phyloP scores from a whole-genome alignment of 495 filamentous ascomycete species.

The Tricharina praecox region DNA sequence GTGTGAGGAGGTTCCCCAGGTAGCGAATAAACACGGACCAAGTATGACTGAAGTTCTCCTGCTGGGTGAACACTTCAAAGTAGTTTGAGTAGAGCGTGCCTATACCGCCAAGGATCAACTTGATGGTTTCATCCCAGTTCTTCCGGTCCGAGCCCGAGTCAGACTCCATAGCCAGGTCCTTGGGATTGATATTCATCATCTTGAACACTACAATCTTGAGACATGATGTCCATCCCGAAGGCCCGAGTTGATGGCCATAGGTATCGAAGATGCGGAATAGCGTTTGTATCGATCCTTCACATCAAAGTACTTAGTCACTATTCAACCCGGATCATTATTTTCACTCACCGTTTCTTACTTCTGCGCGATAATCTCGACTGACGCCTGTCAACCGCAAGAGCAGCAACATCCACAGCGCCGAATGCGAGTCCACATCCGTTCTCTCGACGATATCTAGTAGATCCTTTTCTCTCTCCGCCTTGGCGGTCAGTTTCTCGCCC shows the following conservation, averaged over 20 bases:
- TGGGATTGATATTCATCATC: conserved; percentile 41
- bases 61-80: conserved; percentile 26
- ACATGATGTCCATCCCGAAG: conserved; percentile 69
- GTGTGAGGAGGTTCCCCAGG: conserved; percentile 41
- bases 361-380: conserved; percentile 58
- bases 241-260: conserved; percentile 61
- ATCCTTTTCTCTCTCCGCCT: conserved; percentile 34
- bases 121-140: conserved; percentile 27
- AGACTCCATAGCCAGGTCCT: conserved; percentile 12
- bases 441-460: conserved; percentile 36
- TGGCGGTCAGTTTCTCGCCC: conserved; percentile 27
- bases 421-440: conserved; percentile 36
- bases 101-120: conserved; percentile 25
- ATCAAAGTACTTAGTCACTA: too few species aligned
- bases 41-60: conserved; percentile 30
- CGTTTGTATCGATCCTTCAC: conserved; percentile 59
- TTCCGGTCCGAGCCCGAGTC: conserved; percentile 15
- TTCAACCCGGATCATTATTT: too few species aligned
- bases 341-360: conserved; percentile 62
- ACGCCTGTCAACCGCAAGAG: conserved; percentile 62
- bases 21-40: conserved; percentile 55
- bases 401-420: conserved; percentile 69
- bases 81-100: conserved; percentile 28
- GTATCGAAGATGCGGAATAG: conserved; percentile 82
- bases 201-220: conserved; percentile 62